These are phyloP conservation scores for Penicillium paradoxum DNA, from an alignment of 495 filamentous ascomycete genomes.

Conservation along the genomic window DNA sequence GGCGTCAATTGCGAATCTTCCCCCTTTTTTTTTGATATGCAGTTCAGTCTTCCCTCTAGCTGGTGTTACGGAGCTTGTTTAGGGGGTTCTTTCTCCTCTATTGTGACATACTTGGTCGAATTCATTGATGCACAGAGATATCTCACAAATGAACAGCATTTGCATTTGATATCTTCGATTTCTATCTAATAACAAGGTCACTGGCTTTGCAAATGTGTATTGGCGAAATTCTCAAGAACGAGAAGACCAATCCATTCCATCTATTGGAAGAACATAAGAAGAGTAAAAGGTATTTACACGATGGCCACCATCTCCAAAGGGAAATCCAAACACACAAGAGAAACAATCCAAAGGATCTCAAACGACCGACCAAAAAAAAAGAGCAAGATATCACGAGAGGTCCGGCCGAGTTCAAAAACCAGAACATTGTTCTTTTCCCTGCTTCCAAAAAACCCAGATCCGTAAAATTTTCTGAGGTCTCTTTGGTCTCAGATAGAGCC, in stretches of 20 bases:
- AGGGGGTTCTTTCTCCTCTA: not conserved
- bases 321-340: constrained; percentile 2
- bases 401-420: constrained; percentile 1
- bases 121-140: not conserved
- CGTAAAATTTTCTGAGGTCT: not conserved
- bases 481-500: not conserved
- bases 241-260: constrained; percentile 29
- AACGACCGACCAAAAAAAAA: constrained; percentile 5
- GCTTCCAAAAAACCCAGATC: not conserved
- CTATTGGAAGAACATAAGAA: constrained; percentile 28
- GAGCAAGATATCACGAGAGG: constrained; percentile 4
- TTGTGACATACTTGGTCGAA: not conserved
- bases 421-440: constrained; percentile 3
- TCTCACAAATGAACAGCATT: not conserved
- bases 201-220: not conserved
- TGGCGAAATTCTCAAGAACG: not conserved
- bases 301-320: constrained; percentile 17
- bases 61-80: not conserved
- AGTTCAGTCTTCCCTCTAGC: not conserved
- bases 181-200: not conserved
- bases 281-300: constrained; percentile 32
- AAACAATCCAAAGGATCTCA: constrained; percentile 1
- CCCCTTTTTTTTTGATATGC: not conserved
- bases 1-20: not conserved
- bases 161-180: not conserved